These are phyloP conservation scores for Paracorniculantispora psalliotae DNA, from an alignment of 2,329 filamentous ascomycete genomes.

Conservation along the genomic window DNA sequence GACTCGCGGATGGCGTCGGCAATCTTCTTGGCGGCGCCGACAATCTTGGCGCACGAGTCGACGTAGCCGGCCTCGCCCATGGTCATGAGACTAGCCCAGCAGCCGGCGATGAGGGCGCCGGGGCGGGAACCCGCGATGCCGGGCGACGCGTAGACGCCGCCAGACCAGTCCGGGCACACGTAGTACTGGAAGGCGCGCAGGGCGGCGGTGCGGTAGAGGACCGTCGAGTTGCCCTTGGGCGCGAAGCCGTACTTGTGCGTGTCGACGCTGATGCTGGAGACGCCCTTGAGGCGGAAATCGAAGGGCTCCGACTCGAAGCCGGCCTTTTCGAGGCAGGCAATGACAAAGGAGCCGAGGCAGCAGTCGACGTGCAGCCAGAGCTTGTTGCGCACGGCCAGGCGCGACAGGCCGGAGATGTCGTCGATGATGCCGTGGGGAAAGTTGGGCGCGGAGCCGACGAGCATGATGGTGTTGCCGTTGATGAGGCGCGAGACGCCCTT, in stretches of 20 bases:
- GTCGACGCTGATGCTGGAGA: slow-evolving; percentile 93
- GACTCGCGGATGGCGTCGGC: slow-evolving; percentile 66
- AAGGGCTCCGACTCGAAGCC: slow-evolving; percentile 86
- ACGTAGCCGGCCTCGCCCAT: slow-evolving; percentile 87
- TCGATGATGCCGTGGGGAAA: slow-evolving; percentile 98
- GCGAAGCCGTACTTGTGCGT: slow-evolving; percentile 99
- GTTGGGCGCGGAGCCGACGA: slow-evolving; percentile 93
- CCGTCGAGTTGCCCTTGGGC: slow-evolving; percentile 91
- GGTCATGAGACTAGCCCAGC: slow-evolving; percentile 88
- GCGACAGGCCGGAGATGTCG: slow-evolving; percentile 81
- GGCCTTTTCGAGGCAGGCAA: slow-evolving; percentile 88
- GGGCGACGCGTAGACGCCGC: slow-evolving; percentile 92
- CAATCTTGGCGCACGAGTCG: slow-evolving; percentile 79
- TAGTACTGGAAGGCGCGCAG: slow-evolving; percentile 94
- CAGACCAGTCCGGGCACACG: slow-evolving; percentile 88
- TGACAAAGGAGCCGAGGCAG: slow-evolving; percentile 91
- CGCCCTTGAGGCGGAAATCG: slow-evolving; percentile 89
- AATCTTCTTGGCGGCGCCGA: slow-evolving; percentile 80
- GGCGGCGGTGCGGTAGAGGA: slow-evolving; percentile 77
- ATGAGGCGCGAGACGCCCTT: slow-evolving; percentile 75
- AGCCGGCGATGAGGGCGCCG: slow-evolving; percentile 89
- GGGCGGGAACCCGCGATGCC: slow-evolving; percentile 88
- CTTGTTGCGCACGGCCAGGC: slow-evolving; percentile 71
- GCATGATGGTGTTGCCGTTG: slow-evolving; percentile 88
- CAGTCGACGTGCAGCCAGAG: slow-evolving; percentile 94